Conservation (phyloP, 352 stramenopile genomes). For the Chrysophaeum taylorii region DNA sequence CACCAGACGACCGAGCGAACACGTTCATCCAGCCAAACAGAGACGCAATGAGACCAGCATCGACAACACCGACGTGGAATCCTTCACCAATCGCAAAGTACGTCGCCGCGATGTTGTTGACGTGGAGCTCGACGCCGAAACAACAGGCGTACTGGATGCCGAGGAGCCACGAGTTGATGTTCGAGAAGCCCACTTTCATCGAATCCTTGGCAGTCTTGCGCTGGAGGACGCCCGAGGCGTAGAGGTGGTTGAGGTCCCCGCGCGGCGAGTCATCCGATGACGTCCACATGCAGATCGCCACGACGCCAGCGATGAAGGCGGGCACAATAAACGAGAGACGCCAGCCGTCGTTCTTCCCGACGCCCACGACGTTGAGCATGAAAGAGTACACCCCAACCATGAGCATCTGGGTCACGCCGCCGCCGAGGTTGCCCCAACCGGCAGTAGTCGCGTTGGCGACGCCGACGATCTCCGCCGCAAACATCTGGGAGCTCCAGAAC, state of each 20-base stretch:
- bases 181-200: constrained; percentile 62
- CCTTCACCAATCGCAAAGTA: constrained; percentile 72
- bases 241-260: constrained; percentile 54
- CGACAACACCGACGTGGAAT: constrained; percentile 57
- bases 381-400: constrained; percentile 30
- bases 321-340: constrained; percentile 60
- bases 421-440: constrained; percentile 72
- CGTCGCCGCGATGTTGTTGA: constrained; percentile 84
- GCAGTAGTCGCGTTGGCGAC: constrained; percentile 72
- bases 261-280: constrained; percentile 56
- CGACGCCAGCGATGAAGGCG: constrained; percentile 54
- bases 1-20: constrained; percentile 72
- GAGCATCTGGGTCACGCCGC: constrained; percentile 57
- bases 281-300: constrained; percentile 46
- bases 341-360: too few relatives aligned
- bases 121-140: constrained; percentile 85
- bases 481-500: constrained; percentile 84
- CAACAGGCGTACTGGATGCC: constrained; percentile 79
- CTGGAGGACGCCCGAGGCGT: constrained; percentile 26
- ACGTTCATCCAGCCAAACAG: constrained; percentile 89
- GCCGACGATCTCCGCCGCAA: constrained; percentile 72
- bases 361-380: too few relatives aligned
- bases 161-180: constrained; percentile 78
- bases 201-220: too few relatives aligned
- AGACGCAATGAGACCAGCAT: constrained; percentile 67